A percentile compares a stretch with the other conserved stretches of the same genome.
These are phyloP conservation scores for Pseudevernia furfuracea DNA, from an alignment of 495 filamentous ascomycete genomes.

Conservation along the genomic window DNA sequence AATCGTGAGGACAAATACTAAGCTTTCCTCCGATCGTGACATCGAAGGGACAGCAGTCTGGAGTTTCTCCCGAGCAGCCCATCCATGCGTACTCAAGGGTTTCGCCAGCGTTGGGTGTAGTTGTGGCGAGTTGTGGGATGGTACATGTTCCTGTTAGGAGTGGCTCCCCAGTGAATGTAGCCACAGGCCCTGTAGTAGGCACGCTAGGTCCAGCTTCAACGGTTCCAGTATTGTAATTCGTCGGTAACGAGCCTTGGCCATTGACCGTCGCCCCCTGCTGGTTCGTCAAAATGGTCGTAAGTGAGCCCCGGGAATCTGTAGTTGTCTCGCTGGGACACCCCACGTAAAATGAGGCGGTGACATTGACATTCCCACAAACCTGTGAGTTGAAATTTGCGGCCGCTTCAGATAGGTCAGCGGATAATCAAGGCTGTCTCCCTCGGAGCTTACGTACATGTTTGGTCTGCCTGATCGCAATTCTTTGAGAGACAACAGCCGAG, in stretches of 20 bases:
- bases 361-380: conserved; percentile 25
- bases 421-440: not conserved
- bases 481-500: conserved; percentile 26
- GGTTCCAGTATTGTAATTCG: conserved; percentile 1
- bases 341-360: conserved; percentile 23
- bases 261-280: not conserved
- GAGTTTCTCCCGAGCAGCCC: conserved; percentile 24
- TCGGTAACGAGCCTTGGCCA: not conserved
- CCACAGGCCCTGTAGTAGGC: conserved; percentile 22
- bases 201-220: conserved; percentile 16
- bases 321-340: conserved; percentile 16
- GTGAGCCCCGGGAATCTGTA: not conserved
- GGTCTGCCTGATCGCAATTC: conserved; percentile 22
- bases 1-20: conserved; percentile 27
- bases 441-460: conserved; percentile 17
- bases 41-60: conserved; percentile 27
- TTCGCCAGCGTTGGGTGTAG: conserved; percentile 17
- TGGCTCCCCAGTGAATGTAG: conserved; percentile 21
- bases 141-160: conserved; percentile 27
- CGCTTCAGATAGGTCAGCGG: conserved; percentile 18
- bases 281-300: conserved; percentile 2
- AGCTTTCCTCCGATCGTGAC: conserved; percentile 18
- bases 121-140: conserved; percentile 19
- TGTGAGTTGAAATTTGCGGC: conserved; percentile 21
- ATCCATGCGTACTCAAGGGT: conserved; percentile 26